Percentiles rank a stretch among this genome's conserved stretches.
Evolutionary conservation across 2,329 filamentous ascomycete species (phyloP).

Genomic region (Sordariomycetes sp.): DNA sequence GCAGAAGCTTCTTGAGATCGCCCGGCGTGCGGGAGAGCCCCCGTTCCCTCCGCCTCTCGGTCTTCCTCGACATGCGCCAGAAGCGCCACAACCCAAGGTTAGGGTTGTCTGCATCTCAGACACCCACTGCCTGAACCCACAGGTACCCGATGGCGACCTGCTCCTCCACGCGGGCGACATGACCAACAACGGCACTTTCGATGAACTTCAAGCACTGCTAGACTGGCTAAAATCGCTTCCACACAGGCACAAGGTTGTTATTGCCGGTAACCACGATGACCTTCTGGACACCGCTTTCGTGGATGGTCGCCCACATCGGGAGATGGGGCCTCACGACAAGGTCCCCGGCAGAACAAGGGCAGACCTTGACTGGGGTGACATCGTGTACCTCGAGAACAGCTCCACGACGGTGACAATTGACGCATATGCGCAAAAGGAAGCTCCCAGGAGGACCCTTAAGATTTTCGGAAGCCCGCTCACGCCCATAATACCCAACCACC

Average conservation of each 20-base stretch:
- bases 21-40: not conserved
- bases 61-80: not conserved
- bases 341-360: not conserved
- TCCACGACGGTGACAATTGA: constrained; percentile 51
- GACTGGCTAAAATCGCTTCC: constrained; percentile 47
- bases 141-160: constrained; percentile 28
- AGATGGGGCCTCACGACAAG: not conserved
- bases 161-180: constrained; percentile 37
- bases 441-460: not conserved
- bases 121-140: constrained; percentile 26
- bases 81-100: not conserved
- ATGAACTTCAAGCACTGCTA: constrained; percentile 70
- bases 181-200: constrained; percentile 48
- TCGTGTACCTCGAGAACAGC: constrained; percentile 68
- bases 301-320: not conserved
- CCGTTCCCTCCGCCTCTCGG: not conserved
- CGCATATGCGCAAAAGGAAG: not conserved
- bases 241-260: constrained; percentile 30
- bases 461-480: not conserved
- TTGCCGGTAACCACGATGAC: constrained; percentile 35
- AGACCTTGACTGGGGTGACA: constrained; percentile 49
- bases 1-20: not conserved
- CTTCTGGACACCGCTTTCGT: constrained; percentile 17
- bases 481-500: constrained; percentile 7
- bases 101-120: constrained; percentile 15